Percentiles rank a stretch among this genome's conserved stretches.
Evolutionary conservation across 352 stramenopile species (phyloP).

Genomic region (Peronospora belbahrii): DNA sequence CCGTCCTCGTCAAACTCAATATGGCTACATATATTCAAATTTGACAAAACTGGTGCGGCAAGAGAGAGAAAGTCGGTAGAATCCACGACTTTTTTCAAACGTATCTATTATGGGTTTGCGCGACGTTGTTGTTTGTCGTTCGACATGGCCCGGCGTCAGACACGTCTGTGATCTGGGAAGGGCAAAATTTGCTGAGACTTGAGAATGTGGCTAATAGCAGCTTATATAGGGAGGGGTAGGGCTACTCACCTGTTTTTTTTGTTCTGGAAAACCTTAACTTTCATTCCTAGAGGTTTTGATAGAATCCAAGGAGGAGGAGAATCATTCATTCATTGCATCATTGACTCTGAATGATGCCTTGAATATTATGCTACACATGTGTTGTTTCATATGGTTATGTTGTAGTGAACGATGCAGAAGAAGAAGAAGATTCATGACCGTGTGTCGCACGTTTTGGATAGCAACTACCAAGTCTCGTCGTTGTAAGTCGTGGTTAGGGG

Average conservation of each 20-base stretch:
- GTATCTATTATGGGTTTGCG: slow-evolving; percentile 23
- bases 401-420: too few relatives aligned
- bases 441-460: slow-evolving; percentile 19
- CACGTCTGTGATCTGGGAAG: not conserved
- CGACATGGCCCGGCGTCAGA: not conserved
- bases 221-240: slow-evolving; percentile 16
- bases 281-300: not conserved
- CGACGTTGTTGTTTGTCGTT: too few relatives aligned
- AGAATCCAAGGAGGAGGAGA: not conserved
- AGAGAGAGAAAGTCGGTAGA: slow-evolving; percentile 12
- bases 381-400: too few relatives aligned
- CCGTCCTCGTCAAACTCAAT: slow-evolving; percentile 8
- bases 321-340: too few relatives aligned
- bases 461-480: slow-evolving; percentile 12
- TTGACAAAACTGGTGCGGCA: not conserved
- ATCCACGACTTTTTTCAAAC: slow-evolving; percentile 10
- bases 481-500: slow-evolving; percentile 12
- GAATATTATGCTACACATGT: too few relatives aligned
- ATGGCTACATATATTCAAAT: slow-evolving; percentile 9
- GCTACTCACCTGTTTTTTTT: not conserved
- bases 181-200: slow-evolving; percentile 3
- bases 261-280: too few relatives aligned
- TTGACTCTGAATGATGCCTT: too few relatives aligned
- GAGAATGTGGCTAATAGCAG: not conserved
- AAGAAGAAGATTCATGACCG: slow-evolving; percentile 2